phyloP scores from a whole-genome alignment of 108 stramenopile genomes.

The Parietichytrium sp. region DNA sequence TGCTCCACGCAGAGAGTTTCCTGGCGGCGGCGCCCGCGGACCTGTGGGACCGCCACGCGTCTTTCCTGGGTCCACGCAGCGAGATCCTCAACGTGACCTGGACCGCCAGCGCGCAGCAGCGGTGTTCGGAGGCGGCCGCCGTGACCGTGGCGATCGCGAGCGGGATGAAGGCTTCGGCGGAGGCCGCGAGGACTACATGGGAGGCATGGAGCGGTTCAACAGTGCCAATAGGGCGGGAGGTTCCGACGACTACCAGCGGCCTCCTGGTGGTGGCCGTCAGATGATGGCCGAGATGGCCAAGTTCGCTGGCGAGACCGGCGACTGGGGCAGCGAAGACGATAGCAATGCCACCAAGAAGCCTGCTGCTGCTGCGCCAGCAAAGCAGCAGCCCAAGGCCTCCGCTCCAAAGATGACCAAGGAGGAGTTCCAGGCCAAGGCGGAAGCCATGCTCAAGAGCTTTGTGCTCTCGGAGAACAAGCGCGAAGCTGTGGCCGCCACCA shows the following conservation, averaged over 20 bases:
- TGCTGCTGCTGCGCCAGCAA: neutral
- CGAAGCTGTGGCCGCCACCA: neutral
- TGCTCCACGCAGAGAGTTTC: neutral
- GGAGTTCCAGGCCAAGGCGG: conserved; percentile 21
- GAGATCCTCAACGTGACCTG: neutral
- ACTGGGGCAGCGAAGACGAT: too few relatives aligned
- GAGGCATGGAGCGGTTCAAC: neutral
- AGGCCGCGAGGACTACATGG: neutral
- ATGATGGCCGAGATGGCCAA: neutral
- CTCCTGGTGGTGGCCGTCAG: neutral
- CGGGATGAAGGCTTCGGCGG: neutral
- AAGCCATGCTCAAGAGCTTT: conserved; percentile 31
- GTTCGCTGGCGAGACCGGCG: neutral
- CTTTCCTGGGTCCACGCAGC: conserved; percentile 23
- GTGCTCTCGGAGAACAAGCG: conserved; percentile 37
- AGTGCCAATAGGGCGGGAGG: neutral
- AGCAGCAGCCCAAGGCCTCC: neutral
- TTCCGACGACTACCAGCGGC: neutral
- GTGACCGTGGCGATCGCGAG: neutral
- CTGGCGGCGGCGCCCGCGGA: neutral
- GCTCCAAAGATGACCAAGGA: neutral
- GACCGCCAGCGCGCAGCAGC: conserved; percentile 25
- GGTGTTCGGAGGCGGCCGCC: conserved; percentile 27
- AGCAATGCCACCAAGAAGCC: neutral
- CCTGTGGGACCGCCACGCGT: neutral